Evolutionary conservation across 116 monocot genomes (phyloP).

Genomic region (Cymodocea nodosa): DNA sequence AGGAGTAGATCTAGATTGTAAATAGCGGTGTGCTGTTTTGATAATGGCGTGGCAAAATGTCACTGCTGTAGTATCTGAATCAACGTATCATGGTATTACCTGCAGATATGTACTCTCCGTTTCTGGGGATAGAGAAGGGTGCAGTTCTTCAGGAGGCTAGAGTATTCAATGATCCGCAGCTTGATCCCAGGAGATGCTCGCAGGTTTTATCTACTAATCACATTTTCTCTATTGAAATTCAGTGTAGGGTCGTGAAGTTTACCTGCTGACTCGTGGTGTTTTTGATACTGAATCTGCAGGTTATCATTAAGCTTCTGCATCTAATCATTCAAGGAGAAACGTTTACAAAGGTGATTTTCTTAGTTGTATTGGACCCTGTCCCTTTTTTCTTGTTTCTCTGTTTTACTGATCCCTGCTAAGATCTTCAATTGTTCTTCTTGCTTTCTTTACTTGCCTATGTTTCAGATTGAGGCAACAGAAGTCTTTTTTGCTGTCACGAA

Average conservation of each 20-base stretch:
- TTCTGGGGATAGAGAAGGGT: constrained; percentile 91
- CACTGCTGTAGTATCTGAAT: neutral
- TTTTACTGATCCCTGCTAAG: neutral
- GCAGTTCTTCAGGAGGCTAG: constrained; percentile 93
- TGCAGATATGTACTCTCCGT: constrained; percentile 74
- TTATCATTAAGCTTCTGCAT: constrained; percentile 89
- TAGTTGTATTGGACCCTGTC: too few species aligned
- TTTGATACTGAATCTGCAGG: constrained; percentile 21
- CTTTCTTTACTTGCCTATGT: neutral
- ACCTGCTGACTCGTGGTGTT: too few species aligned
- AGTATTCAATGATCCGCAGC: constrained; percentile 92
- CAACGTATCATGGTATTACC: neutral
- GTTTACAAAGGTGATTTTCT: constrained; percentile 64
- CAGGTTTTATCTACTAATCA: constrained; percentile 35
- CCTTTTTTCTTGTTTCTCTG: neutral
- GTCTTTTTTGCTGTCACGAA: constrained; percentile 99
- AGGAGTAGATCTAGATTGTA: too few species aligned
- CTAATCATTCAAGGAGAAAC: constrained; percentile 95
- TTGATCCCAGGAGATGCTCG: constrained; percentile 84
- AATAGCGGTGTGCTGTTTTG: neutral
- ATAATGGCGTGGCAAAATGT: neutral
- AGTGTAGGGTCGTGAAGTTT: too few species aligned
- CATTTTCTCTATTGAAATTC: too few species aligned
- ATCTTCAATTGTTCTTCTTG: neutral
- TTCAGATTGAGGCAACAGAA: constrained; percentile 85